A percentile compares a stretch with the other conserved stretches of the same genome.
phyloP scores from a whole-genome alignment of 2,329 filamentous ascomycete species.

The Cladosporium sp. region DNA sequence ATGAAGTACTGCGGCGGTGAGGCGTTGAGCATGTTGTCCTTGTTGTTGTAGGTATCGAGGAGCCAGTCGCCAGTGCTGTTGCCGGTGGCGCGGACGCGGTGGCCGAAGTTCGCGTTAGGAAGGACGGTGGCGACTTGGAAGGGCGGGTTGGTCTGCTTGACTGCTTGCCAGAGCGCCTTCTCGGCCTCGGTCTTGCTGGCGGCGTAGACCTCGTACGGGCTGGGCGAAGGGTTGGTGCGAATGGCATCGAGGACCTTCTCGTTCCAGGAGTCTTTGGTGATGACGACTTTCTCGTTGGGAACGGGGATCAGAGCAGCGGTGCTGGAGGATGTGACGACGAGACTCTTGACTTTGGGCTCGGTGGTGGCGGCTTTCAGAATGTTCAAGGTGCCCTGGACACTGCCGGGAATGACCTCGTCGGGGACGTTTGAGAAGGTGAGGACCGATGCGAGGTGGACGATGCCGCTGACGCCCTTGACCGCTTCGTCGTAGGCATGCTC shows the following conservation, averaged over 20 bases:
- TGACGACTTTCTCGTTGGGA: conserved; percentile 37
- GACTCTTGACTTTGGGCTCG: conserved; percentile 44
- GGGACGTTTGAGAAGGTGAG: conserved; percentile 43
- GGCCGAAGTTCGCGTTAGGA: conserved; percentile 32
- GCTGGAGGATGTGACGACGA: conserved; percentile 45
- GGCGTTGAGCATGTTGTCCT: background rate
- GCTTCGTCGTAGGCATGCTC: conserved; percentile 42
- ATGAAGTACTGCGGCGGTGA: conserved; percentile 40
- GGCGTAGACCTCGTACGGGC: conserved; percentile 39
- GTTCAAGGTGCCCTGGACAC: conserved; percentile 37
- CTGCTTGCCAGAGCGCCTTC: conserved; percentile 49
- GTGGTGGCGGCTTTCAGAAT: conserved; percentile 44
- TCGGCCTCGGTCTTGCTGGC: conserved; percentile 52
- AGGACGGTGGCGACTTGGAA: conserved; percentile 47
- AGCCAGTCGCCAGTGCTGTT: conserved; percentile 18
- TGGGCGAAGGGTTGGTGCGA: conserved; percentile 25
- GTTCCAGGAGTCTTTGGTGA: conserved; percentile 35
- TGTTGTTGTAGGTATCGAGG: background rate
- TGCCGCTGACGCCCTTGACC: conserved; percentile 43
- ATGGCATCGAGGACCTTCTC: conserved; percentile 35
- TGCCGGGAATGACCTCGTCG: conserved; percentile 44
- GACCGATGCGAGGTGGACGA: conserved; percentile 51
- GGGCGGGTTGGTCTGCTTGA: conserved; percentile 43
- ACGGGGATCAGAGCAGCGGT: conserved; percentile 38
- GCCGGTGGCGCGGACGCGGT: conserved; percentile 7